Evolutionary conservation across 495 filamentous ascomycete species (phyloP), one percentile per base, ranked within the genome.

Genomic region (Aspergillus affinis): DNA sequence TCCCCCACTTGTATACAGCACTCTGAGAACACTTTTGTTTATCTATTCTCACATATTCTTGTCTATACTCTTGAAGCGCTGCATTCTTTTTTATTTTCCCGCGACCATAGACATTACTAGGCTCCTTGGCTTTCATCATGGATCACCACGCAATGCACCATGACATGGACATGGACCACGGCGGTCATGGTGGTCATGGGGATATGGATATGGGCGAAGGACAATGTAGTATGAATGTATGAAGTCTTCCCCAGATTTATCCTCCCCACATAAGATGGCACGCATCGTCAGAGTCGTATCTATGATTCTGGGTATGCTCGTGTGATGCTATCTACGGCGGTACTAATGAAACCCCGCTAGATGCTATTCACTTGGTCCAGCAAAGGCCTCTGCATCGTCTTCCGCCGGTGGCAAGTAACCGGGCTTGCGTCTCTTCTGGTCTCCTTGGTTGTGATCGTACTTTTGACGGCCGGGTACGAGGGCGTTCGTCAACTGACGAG

Each of bases 361-460:
- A 98, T 97, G 93, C 84, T 97, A 36, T 98, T 98, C 75, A 98
- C 92, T 54, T 98, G 94, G 95, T 82, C 89, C 65, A 92, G 91
- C 18, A 80, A 84, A 49, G 85, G 97, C 74, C 89, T 98, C 60
- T 98, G 94, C 82, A 93, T 98, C 69, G 82, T 98, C 74, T 98
- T 97, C 81, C 86, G 81, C 63, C 84, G 86, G 76, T 98, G 94
- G 94, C 94, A 88, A 69, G 78, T 98, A 72, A 83, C 77, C 54
- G 86, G 84, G 46, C 85, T 85, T n/a, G 59, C 81, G 23, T 84
- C 86, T 8, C 86, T 98, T 29, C 65, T 97, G 69, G 68, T 90
- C 66, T 96, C 92, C 32, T 87, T 98, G 62, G 71, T 91, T 52
- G 90, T 84, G 55, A 86, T 98, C 63, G 86, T 92, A 55, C 81